Conservation (phyloP, 108 stramenopile genomes). For the Skeletonema potamos region DNA sequence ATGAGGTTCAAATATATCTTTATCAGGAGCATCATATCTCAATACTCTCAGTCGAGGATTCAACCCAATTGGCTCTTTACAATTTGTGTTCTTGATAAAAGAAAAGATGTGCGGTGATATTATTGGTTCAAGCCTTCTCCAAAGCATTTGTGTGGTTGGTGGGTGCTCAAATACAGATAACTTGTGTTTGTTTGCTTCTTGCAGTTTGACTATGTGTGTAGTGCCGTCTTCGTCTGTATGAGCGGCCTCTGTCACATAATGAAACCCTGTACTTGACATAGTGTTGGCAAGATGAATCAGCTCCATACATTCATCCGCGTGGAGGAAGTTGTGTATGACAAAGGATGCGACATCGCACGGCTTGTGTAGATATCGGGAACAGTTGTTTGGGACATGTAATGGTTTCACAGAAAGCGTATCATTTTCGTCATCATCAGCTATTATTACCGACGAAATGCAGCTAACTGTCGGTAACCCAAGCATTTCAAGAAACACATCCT, state of each 20-base stretch:
- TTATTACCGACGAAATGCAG: conserved; percentile 6
- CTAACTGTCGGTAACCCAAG: conserved; percentile 18
- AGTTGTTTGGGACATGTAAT: conserved; percentile 32
- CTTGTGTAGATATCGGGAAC: conserved; percentile 52
- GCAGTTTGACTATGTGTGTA: conserved; percentile 47
- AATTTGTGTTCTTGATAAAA: conserved; percentile 34
- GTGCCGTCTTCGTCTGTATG: conserved; percentile 59
- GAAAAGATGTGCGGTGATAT: conserved; percentile 14
- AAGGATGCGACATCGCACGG: conserved; percentile 54
- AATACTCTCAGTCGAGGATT: conserved; percentile 76
- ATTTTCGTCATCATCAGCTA: conserved; percentile 6
- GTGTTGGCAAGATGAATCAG: conserved; percentile 44
- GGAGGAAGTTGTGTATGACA: conserved; percentile 43
- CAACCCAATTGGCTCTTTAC: conserved; percentile 47
- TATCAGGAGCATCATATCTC: conserved; percentile 64
- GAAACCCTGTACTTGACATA: conserved; percentile 38
- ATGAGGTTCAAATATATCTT: conserved; percentile 69
- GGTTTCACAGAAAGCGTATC: background rate
- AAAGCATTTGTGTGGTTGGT: conserved; percentile 35
- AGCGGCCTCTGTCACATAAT: conserved; percentile 60
- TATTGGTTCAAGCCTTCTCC: conserved; percentile 36
- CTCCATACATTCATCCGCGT: conserved; percentile 39
- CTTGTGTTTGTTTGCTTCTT: conserved; percentile 69
- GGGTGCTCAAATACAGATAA: conserved; percentile 61
- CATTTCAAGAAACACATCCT: conserved; percentile 32